Percentiles rank a stretch among this genome's conserved stretches.
Conservation (phyloP, 2,329 filamentous ascomycete species). For the Claviceps spartinae region DNA sequence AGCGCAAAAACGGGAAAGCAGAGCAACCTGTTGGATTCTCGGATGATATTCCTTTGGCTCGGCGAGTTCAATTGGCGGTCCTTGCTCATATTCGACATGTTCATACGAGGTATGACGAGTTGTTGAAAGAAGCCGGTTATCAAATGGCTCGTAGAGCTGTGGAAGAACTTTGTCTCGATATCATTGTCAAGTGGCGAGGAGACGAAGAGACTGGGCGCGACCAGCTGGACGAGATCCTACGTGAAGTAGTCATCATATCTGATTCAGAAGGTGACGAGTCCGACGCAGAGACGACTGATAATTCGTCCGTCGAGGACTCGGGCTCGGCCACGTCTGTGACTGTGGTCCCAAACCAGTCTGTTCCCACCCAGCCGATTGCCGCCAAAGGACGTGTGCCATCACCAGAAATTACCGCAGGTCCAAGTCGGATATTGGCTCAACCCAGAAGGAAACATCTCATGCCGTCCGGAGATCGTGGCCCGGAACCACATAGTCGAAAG, state of each 20-base stretch:
- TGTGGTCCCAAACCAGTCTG: constrained; percentile 9
- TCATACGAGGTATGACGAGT: constrained; percentile 51
- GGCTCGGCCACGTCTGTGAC: constrained; percentile 7
- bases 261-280: constrained; percentile 38
- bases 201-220: constrained; percentile 56
- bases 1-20: constrained; percentile 38
- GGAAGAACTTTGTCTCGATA: constrained; percentile 46
- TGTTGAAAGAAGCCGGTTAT: constrained; percentile 45
- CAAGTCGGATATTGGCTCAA: background rate
- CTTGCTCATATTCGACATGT: constrained; percentile 53
- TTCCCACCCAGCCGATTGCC: background rate
- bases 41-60: constrained; percentile 40
- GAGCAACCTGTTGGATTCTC: constrained; percentile 46
- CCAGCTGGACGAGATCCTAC: constrained; percentile 52
- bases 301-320: constrained; percentile 19
- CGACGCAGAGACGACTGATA: constrained; percentile 21
- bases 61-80: constrained; percentile 50
- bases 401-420: constrained; percentile 1
- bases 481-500: constrained; percentile 16
- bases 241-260: constrained; percentile 54
- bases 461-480: constrained; percentile 10
- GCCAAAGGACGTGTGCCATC: background rate
- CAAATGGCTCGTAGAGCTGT: constrained; percentile 47
- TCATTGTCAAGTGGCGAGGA: constrained; percentile 58
- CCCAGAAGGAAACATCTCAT: constrained; percentile 10